phyloP scores from a whole-genome alignment of 2,329 filamentous ascomycete species.

The Spiromastix sp. region DNA sequence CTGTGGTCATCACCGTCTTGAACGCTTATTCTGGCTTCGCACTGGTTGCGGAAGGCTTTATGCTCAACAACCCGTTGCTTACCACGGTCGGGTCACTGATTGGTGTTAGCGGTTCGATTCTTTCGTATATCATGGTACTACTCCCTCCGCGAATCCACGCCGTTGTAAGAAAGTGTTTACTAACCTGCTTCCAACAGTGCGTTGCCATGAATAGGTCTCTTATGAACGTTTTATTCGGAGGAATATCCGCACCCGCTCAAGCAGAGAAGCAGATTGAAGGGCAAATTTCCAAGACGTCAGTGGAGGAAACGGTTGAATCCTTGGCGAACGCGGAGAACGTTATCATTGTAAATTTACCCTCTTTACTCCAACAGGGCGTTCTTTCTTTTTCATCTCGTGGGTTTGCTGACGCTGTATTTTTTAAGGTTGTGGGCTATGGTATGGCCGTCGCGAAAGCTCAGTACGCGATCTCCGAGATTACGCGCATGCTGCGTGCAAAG shows the following conservation, averaged over 20 bases:
- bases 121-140: constrained; percentile 63
- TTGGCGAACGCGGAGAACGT: constrained; percentile 69
- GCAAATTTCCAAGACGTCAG: constrained; percentile 62
- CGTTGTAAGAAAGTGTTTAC: background rate
- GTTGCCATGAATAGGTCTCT: constrained; percentile 85
- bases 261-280: constrained; percentile 69
- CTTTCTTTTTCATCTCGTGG: background rate
- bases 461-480: constrained; percentile 80
- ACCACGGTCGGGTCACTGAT: constrained; percentile 81
- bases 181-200: constrained; percentile 37
- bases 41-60: constrained; percentile 80
- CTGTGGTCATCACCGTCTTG: constrained; percentile 78
- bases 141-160: background rate
- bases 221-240: constrained; percentile 83
- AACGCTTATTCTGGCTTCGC: constrained; percentile 90
- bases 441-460: constrained; percentile 94
- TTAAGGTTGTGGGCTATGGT: constrained; percentile 66
- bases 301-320: constrained; percentile 71
- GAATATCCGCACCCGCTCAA: constrained; percentile 57
- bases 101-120: constrained; percentile 76
- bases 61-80: constrained; percentile 77
- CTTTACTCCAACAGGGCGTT: too few species aligned
- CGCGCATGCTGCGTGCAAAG: constrained; percentile 59
- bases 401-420: constrained; percentile 28
- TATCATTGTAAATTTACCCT: constrained; percentile 56